Evolutionary conservation across 352 stramenopile species (phyloP).

Genomic region (Phytophthora pluvialis): DNA sequence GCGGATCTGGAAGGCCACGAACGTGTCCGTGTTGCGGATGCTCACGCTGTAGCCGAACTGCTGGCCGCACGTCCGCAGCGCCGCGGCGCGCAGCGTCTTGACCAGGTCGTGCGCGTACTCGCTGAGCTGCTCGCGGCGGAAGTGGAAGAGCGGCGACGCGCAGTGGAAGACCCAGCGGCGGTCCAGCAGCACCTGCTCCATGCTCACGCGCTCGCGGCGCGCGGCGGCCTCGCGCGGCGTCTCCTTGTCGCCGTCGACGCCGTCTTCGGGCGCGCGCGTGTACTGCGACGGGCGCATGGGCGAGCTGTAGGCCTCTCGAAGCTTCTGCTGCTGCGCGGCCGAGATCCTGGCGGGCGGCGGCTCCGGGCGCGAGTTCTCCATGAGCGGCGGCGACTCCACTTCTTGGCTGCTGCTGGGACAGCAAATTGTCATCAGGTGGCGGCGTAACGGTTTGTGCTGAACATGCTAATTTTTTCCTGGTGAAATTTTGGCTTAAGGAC

Average conservation of each 20-base stretch:
- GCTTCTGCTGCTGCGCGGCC: constrained; percentile 37
- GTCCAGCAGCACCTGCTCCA: constrained; percentile 62
- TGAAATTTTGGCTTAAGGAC: constrained; percentile 16
- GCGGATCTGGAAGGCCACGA: constrained; percentile 64
- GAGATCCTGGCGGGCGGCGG: background rate
- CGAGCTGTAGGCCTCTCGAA: constrained; percentile 40
- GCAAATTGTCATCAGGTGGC: constrained; percentile 35
- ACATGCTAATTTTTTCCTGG: background rate
- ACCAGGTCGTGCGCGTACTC: constrained; percentile 69
- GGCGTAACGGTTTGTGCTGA: constrained; percentile 21
- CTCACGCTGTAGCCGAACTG: constrained; percentile 75
- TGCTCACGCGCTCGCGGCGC: constrained; percentile 39
- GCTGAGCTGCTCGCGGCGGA: constrained; percentile 52
- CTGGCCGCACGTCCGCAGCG: constrained; percentile 44
- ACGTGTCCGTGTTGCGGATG: constrained; percentile 54
- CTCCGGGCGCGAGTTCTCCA: constrained; percentile 29
- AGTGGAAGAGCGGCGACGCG: constrained; percentile 70
- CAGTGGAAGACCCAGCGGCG: constrained; percentile 66
- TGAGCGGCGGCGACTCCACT: constrained; percentile 12
- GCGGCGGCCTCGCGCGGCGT: constrained; percentile 28
- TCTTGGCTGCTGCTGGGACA: constrained; percentile 15
- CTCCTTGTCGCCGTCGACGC: constrained; percentile 8
- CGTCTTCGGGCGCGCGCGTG: constrained; percentile 18
- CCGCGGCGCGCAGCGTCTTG: constrained; percentile 64
- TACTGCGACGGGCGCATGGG: constrained; percentile 51